Conservation (phyloP, 2,329 filamentous ascomycete genomes). For the Monosporascus sp. region DNA sequence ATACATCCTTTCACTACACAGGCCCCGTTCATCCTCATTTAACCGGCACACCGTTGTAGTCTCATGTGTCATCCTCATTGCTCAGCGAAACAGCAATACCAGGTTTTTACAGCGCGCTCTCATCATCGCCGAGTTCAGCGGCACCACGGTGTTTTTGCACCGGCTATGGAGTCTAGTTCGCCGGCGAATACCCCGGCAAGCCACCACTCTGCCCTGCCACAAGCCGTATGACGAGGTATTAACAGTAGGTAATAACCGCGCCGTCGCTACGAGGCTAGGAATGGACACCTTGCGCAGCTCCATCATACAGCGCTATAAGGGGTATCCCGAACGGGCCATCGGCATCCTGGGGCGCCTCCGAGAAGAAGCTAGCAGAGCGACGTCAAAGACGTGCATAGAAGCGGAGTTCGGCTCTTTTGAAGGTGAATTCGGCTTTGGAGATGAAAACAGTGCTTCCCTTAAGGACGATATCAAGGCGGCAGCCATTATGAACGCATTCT, state of each 20-base stretch:
- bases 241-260: slow-evolving; percentile 11
- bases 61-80: slow-evolving; percentile 4
- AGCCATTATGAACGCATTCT: slow-evolving; percentile 16
- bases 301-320: slow-evolving; percentile 12
- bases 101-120: slow-evolving; percentile 9
- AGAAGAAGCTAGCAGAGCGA: not conserved
- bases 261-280: slow-evolving; percentile 5
- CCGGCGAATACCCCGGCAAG: slow-evolving; percentile 5
- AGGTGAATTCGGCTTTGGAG: slow-evolving; percentile 3
- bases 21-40: slow-evolving; percentile 4
- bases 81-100: slow-evolving; percentile 11
- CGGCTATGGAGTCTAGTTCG: slow-evolving; percentile 12
- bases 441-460: not conserved
- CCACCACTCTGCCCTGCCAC: slow-evolving; percentile 9
- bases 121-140: not conserved
- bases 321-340: slow-evolving; percentile 9
- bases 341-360: slow-evolving; percentile 8
- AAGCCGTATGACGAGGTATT: slow-evolving; percentile 14
- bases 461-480: not conserved
- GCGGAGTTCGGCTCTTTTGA: slow-evolving; percentile 5
- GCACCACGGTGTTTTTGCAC: slow-evolving; percentile 10
- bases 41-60: not conserved
- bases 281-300: not conserved
- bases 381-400: not conserved
- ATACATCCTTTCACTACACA: slow-evolving; percentile 5